Conservation (phyloP, 148 eudicot species). For the Chenopodium formosanum region DNA sequence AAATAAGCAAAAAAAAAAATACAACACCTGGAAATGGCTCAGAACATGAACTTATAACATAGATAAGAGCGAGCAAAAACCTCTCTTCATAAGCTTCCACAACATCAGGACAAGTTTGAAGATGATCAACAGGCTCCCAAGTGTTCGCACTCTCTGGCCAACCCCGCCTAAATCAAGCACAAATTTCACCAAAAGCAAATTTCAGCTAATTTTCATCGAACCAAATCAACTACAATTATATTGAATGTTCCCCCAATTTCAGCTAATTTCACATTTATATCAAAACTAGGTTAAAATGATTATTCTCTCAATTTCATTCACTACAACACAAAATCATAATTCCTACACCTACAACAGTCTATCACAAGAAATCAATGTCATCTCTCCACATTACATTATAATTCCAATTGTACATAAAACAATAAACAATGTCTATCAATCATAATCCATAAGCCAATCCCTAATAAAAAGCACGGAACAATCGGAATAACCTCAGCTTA, state of each 20-base stretch:
- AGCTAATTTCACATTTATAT: neutral
- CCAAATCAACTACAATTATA: neutral
- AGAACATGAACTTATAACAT: neutral
- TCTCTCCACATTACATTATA: no score
- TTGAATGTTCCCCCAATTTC: neutral
- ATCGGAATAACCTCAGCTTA: no score
- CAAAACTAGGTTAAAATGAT: neutral
- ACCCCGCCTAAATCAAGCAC: slow-evolving; percentile 72
- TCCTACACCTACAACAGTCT: no score
- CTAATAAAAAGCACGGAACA: no score
- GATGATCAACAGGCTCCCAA: slow-evolving; percentile 93
- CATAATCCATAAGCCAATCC: no score
- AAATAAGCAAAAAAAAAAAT: neutral
- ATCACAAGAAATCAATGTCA: no score
- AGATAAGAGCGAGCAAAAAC: slow-evolving; percentile 39
- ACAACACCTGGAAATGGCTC: neutral
- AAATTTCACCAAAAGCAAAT: slow-evolving; percentile 14
- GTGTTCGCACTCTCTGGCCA: slow-evolving; percentile 97
- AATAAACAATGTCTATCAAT: no score
- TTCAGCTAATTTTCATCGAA: neutral
- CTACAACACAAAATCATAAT: neutral
- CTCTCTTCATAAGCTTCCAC: slow-evolving; percentile 90
- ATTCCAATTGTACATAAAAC: no score
- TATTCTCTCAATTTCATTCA: neutral
- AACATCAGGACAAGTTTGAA: slow-evolving; percentile 68